phyloP scores from a whole-genome alignment of 805 yeast species.

The Saccharomycopsis fodiens region DNA sequence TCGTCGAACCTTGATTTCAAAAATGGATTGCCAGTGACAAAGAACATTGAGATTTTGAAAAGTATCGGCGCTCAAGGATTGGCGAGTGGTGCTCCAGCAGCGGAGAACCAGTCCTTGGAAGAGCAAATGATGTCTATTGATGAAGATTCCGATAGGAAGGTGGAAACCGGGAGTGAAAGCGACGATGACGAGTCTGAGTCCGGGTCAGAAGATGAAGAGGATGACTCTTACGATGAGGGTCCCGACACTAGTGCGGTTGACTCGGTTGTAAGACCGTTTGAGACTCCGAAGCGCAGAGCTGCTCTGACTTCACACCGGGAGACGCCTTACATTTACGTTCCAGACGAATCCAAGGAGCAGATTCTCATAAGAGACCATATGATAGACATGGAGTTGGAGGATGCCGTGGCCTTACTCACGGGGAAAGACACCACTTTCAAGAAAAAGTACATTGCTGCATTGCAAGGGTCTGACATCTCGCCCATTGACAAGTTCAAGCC shows the following conservation, averaged over 20 bases:
- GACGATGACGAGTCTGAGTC: constrained; percentile 22
- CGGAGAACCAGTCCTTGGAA: constrained; percentile 21
- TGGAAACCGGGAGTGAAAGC: constrained; percentile 15
- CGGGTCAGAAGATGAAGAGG: constrained; percentile 12
- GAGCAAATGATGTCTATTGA: constrained; percentile 39
- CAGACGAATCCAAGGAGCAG: constrained; percentile 41
- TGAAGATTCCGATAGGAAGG: constrained; percentile 29
- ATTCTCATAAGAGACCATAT: constrained; percentile 42
- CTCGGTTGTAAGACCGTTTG: constrained; percentile 10
- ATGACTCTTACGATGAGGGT: constrained; percentile 16
- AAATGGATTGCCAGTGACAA: not conserved
- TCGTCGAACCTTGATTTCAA: not conserved
- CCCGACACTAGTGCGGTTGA: constrained; percentile 21
- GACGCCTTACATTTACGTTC: constrained; percentile 23
- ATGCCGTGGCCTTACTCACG: constrained; percentile 60
- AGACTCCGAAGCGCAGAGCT: constrained; percentile 23
- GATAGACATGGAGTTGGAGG: constrained; percentile 69
- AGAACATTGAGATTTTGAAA: not conserved
- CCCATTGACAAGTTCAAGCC: constrained; percentile 23
- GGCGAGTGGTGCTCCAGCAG: not conserved
- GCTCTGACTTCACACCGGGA: constrained; percentile 17
- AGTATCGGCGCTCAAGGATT: too few species aligned
- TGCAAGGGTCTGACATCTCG: constrained; percentile 31
- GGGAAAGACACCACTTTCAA: constrained; percentile 45
- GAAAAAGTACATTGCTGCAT: constrained; percentile 33